Conservation (phyloP, 768 basidiomycete genomes). For the Psilocybe cubensis region DNA sequence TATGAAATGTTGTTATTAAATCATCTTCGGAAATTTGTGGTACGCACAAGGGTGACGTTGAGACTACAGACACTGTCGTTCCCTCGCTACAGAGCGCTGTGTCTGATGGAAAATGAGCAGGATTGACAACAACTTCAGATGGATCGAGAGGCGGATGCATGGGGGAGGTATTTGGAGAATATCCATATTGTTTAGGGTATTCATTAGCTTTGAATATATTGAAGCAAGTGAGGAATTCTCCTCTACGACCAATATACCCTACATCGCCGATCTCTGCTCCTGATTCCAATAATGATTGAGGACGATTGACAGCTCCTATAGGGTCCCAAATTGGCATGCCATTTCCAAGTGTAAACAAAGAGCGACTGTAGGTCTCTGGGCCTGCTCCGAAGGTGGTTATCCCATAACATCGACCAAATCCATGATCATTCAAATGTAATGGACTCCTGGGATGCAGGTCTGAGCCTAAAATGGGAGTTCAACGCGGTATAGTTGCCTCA, state of each 20-base stretch:
- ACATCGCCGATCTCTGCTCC: constrained; percentile 9
- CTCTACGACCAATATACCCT: constrained; percentile 1
- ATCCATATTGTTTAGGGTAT: too few relatives aligned
- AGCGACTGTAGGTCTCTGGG: background rate
- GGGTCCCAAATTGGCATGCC: constrained; percentile 7
- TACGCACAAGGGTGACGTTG: too few relatives aligned
- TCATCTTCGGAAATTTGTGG: too few relatives aligned
- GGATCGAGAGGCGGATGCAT: too few relatives aligned
- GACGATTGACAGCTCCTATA: background rate
- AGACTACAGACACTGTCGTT: too few relatives aligned
- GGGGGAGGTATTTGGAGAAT: too few relatives aligned
- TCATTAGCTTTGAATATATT: too few relatives aligned
- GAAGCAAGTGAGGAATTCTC: constrained; percentile 11
- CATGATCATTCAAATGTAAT: background rate
- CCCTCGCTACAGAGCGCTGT: too few relatives aligned
- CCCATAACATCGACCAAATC: constrained; percentile 1
- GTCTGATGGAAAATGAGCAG: too few relatives aligned
- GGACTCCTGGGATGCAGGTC: constrained; percentile 1
- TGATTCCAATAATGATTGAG: background rate
- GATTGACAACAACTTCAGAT: too few relatives aligned
- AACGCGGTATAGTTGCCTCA: background rate
- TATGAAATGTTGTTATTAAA: too few relatives aligned
- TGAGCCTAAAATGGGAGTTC: background rate
- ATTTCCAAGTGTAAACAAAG: constrained; percentile 7
- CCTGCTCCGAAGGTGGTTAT: background rate